phyloP scores from a whole-genome alignment of 768 basidiomycete species.

The Paxillus ammoniavirescens region DNA sequence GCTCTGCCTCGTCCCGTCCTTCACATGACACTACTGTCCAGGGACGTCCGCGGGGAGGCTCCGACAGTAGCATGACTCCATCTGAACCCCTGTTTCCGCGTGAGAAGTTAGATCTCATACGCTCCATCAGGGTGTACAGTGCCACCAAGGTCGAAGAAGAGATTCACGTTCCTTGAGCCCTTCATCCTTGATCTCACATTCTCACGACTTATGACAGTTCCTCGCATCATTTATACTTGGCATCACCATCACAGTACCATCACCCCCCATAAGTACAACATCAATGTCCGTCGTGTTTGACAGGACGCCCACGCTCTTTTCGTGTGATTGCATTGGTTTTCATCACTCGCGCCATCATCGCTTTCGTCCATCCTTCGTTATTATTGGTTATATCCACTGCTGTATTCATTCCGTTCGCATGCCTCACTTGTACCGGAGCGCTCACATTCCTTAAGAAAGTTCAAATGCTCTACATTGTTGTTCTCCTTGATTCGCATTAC shows the following conservation, averaged over 20 bases:
- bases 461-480: not conserved
- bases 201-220: not conserved
- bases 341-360: constrained; percentile 1
- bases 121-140: constrained; percentile 51
- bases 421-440: not conserved
- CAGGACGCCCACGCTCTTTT: constrained; percentile 19
- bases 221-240: not conserved
- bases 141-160: constrained; percentile 43
- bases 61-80: constrained; percentile 14
- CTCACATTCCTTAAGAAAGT: constrained; percentile 9
- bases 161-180: constrained; percentile 19
- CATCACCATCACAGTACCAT: not conserved
- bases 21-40: constrained; percentile 16
- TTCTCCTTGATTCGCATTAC: constrained; percentile 5
- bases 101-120: constrained; percentile 47
- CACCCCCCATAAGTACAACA: not conserved
- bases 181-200: not conserved
- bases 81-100: constrained; percentile 26
- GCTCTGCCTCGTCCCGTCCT: constrained; percentile 16
- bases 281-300: constrained; percentile 7
- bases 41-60: constrained; percentile 5
- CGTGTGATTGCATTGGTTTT: not conserved
- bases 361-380: not conserved
- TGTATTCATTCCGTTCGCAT: constrained; percentile 11
- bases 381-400: constrained; percentile 5